These are phyloP conservation scores for Proliferodiscus dingleyae DNA, from an alignment of 2,329 filamentous ascomycete genomes.

Conservation along the genomic window DNA sequence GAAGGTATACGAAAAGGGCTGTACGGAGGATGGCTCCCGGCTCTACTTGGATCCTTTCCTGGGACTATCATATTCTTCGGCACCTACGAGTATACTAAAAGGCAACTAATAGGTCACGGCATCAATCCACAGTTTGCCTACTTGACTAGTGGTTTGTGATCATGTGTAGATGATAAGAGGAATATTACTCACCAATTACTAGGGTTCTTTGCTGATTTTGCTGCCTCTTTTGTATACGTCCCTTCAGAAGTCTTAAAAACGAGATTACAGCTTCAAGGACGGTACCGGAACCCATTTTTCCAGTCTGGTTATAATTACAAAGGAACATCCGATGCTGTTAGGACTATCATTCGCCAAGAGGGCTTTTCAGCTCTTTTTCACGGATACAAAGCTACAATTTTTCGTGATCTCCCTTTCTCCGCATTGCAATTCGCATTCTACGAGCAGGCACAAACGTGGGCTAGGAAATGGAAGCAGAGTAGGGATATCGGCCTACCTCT, in stretches of 20 bases:
- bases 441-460: conserved; percentile 84
- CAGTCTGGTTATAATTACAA: conserved; percentile 94
- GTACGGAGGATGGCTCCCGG: conserved; percentile 90
- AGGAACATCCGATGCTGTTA: conserved; percentile 74
- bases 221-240: conserved; percentile 89
- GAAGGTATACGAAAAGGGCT: conserved; percentile 82
- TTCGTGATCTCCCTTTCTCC: conserved; percentile 91
- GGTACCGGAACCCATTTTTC: conserved; percentile 92
- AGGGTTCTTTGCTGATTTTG: conserved; percentile 92
- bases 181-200: conserved; percentile 8
- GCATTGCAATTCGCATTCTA: conserved; percentile 98
- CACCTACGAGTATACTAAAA: conserved; percentile 92
- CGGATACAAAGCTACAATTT: conserved; percentile 95
- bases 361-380: conserved; percentile 84
- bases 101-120: conserved; percentile 78
- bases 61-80: conserved; percentile 96
- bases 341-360: conserved; percentile 78
- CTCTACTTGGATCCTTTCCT: conserved; percentile 85
- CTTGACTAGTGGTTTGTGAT: conserved; percentile 66
- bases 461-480: conserved; percentile 71
- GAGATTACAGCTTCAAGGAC: conserved; percentile 89
- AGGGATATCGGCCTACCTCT: conserved; percentile 79
- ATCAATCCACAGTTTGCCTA: conserved; percentile 81
- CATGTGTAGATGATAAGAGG: background rate
- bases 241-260: conserved; percentile 98